phyloP scores from a whole-genome alignment of 2,329 filamentous ascomycete genomes.

The Ophiocordyceps robertsii region DNA sequence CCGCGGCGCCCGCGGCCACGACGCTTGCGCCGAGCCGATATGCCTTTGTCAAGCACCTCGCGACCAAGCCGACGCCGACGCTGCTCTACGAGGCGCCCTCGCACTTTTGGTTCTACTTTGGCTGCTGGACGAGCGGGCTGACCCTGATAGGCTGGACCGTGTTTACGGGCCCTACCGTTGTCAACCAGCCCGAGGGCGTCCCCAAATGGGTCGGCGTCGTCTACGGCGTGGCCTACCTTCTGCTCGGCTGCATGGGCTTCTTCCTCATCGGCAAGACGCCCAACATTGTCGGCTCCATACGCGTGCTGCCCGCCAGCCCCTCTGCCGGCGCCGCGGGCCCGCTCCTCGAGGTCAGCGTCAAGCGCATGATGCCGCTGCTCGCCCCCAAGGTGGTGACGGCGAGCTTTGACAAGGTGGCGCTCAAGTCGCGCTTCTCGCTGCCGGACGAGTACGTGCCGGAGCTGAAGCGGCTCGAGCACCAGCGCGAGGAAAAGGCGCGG shows the following conservation, averaged over 20 bases:
- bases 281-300: constrained; percentile 44
- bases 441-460: constrained; percentile 23
- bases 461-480: constrained; percentile 14
- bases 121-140: constrained; percentile 41
- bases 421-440: constrained; percentile 24
- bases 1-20: constrained; percentile 1
- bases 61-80: constrained; percentile 39
- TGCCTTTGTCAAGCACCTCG: constrained; percentile 41
- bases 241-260: constrained; percentile 46
- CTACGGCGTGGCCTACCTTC: constrained; percentile 43
- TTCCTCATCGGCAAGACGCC: constrained; percentile 44
- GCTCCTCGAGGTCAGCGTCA: constrained; percentile 38
- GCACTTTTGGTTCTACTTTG: constrained; percentile 48
- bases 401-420: constrained; percentile 16
- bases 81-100: constrained; percentile 52
- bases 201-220: constrained; percentile 42
- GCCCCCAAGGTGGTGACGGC: constrained; percentile 27
- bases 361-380: constrained; percentile 35
- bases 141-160: constrained; percentile 23
- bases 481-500: constrained; percentile 22
- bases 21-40: constrained; percentile 16
- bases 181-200: constrained; percentile 32
- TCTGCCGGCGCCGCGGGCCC: constrained; percentile 15
- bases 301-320: constrained; percentile 27
- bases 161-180: constrained; percentile 18